Evolutionary conservation across 139 green algal genomes (phyloP), one percentile per base, ranked within the genome.

Genomic region (Haematococcus lacustris): DNA sequence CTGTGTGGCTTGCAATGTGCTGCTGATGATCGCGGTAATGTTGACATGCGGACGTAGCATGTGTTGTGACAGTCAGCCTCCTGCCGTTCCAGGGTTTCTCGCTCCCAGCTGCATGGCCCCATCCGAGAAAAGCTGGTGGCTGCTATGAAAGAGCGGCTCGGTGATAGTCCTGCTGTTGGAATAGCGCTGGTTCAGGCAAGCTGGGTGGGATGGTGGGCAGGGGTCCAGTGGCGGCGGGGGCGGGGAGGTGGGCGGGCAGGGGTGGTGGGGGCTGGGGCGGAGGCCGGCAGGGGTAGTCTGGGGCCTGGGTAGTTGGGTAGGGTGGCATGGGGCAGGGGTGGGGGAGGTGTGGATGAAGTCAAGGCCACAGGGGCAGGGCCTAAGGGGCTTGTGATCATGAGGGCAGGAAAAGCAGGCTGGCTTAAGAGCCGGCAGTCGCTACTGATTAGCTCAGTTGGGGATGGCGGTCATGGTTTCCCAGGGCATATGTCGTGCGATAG

Each of bases 121-220:
- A 80, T 86, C 4, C 77, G 85, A 6, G 35, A 35, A 3, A 41
- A 57, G 9, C 26, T 90, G 17, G 33, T 86, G 39, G 59, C 86
- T 41, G 63, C 71, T 3, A 66, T 83, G 57, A 74, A 64, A 4
- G 61, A 68, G 6, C 75, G 60, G 0, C 25, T 88, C 33, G 40
- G 43, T 0, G 71, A 17, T 3, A 38, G 68, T 3, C 71, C 78
- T 23, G 64, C 83, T 35, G 72, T 68, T 0, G 87, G 87, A 0
- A 60, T 91, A 3, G 69, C 78, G 6, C 38, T 89, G 2, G 70
- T 92, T 47, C 71, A 90, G 81, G 84, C 83, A 37, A 4, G 66
- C 32, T 39, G 30, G 1, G 9, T 4, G 59, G 1, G 38, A 39
- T 9, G 1, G 9, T 13, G 7, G 66, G 38, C 35, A 1, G 13